Base-by-base conservation (phyloP, 2,329 filamentous ascomycete species). In the Tricladium varicosporioides region DNA sequence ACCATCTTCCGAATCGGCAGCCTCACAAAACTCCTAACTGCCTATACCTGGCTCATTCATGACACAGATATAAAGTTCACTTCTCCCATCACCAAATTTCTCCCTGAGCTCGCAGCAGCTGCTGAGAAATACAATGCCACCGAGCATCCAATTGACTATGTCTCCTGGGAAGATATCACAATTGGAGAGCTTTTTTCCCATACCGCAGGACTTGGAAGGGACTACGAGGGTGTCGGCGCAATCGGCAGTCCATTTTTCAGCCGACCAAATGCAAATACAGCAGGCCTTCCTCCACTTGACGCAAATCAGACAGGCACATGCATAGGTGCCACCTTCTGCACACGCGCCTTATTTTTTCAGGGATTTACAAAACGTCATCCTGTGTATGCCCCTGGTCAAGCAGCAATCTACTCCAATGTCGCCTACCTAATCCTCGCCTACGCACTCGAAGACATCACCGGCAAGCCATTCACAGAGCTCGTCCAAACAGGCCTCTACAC, bases 11-110 rank as follows among this genome's bases (percentile, higher is more conserved):
- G 70, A 1, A 61, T 75, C 2, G 72, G 68, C 15, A 78, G 76
- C 57, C 65, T 78, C 11, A 75, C 74, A 14, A 78, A 79, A 61
- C 59, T 76, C 9, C 72, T 75, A 56, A 76, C 72, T 4, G 69
- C 76, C 5, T 74, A 72, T 50, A 69, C 69, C 5, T 74, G 73
- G 58, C 65, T 78, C 14, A 65, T 67, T 8, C 71, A 75, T 53
- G 67, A 67, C 16, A 74, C 75, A 0, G 71, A 75, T 51, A 57
- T 64, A n/a, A 62, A 69, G 27, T 76, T 73, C 65, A 70, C 71
- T 44, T 66, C 71, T 3, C 72, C 73, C 4, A 70, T 76, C 50
- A 75, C 74, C 2, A 68, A 69, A 19, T 74, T 73, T 47, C 63
- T 76, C 13, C 73, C 75, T 0, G 75, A 76, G 61, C 68, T 77